Evolutionary conservation across 176 grass and related monocot genomes (phyloP).

Genomic region (sorghum (Sorghum bicolor)): DNA sequence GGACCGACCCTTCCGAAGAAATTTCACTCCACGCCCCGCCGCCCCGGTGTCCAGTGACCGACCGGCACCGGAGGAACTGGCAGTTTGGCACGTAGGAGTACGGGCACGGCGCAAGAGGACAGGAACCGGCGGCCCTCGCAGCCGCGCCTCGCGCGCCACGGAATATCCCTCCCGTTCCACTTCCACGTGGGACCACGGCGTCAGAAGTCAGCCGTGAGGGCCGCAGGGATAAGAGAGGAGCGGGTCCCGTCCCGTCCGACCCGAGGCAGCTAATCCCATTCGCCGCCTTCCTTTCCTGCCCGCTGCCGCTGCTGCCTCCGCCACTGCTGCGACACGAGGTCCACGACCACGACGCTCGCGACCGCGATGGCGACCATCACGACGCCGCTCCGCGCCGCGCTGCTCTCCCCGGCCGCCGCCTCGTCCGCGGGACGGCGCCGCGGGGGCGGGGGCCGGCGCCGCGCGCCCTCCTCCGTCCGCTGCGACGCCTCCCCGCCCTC

Average conservation of each 20-base stretch:
- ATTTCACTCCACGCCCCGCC: background rate
- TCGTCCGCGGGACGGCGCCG: background rate
- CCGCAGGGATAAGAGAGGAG: background rate
- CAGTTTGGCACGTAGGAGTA: too few relatives aligned
- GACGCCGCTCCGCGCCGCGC: slow-evolving; percentile 48
- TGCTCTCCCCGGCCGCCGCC: slow-evolving; percentile 37
- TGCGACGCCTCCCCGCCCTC: slow-evolving; percentile 45
- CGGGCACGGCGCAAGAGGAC: slow-evolving; percentile 11
- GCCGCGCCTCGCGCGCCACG: background rate
- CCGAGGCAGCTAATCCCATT: background rate
- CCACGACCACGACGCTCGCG: background rate
- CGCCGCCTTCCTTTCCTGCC: background rate
- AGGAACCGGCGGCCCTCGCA: background rate
- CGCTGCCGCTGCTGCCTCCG: background rate
- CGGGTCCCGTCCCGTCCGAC: background rate
- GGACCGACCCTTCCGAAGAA: background rate
- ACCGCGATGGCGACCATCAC: slow-evolving; percentile 59
- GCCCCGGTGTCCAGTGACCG: too few relatives aligned
- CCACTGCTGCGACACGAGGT: background rate
- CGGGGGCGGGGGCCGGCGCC: background rate
- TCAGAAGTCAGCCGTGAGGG: background rate
- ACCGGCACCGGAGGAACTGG: too few relatives aligned
- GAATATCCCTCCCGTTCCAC: slow-evolving; percentile 16
- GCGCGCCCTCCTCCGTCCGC: slow-evolving; percentile 41
- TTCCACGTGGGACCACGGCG: background rate